Percentiles rank a stretch among this genome's conserved stretches.
Evolutionary conservation across 1,284 basidiomycete species (phyloP).

Genomic region (Ceratobasidium sp.): DNA sequence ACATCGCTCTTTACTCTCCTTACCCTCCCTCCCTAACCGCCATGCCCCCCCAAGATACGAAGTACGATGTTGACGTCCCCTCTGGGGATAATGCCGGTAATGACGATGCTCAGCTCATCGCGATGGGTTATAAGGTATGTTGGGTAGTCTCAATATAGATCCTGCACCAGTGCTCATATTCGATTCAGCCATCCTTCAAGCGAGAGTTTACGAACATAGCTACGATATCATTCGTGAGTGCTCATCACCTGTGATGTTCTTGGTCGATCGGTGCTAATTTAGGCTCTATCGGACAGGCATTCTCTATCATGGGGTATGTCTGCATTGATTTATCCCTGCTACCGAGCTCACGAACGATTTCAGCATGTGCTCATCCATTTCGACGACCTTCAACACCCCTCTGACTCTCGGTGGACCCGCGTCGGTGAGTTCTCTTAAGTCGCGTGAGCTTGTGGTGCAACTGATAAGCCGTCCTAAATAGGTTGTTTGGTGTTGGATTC

Average conservation of each 20-base stretch:
- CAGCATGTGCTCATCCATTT: conserved; percentile 78
- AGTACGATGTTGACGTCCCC: conserved; percentile 15
- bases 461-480: conserved; percentile 46
- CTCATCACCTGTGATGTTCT: conserved; percentile 10
- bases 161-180: background rate
- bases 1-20: background rate
- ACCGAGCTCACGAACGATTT: conserved; percentile 1
- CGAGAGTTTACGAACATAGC: conserved; percentile 81
- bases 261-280: conserved; percentile 6
- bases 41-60: conserved; percentile 8
- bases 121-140: conserved; percentile 63
- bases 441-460: conserved; percentile 8
- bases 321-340: background rate
- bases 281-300: conserved; percentile 53
- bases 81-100: conserved; percentile 47
- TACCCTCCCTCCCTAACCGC: background rate
- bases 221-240: conserved; percentile 57
- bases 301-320: conserved; percentile 70
- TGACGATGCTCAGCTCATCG: conserved; percentile 69
- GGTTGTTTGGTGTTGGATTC: conserved; percentile 82
- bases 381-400: conserved; percentile 82
- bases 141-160: background rate
- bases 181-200: conserved; percentile 67
- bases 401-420: conserved; percentile 75
- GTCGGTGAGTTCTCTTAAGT: conserved; percentile 55